Conservation (phyloP, 495 filamentous ascomycete species). For the Alectoria sarmentosa region DNA sequence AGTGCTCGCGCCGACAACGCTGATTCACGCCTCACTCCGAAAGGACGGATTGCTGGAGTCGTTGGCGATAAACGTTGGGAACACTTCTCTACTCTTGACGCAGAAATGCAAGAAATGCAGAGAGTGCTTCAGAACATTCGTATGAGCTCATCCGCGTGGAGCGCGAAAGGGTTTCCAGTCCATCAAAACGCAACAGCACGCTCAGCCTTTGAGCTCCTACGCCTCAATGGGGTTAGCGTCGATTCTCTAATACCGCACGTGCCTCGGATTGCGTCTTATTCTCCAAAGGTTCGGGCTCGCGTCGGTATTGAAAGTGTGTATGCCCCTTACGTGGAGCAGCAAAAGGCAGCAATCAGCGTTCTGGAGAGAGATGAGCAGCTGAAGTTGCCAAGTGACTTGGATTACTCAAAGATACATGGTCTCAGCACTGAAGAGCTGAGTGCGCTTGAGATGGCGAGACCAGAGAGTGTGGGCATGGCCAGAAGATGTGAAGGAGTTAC, state of each 20-base stretch:
- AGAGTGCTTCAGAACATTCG: slow-evolving; percentile 47
- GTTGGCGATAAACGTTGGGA: slow-evolving; percentile 75
- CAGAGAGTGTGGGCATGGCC: slow-evolving; percentile 84
- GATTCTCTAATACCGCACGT: slow-evolving; percentile 46
- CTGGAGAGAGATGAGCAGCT: slow-evolving; percentile 74
- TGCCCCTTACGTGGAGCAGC: slow-evolving; percentile 71
- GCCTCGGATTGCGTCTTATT: slow-evolving; percentile 47
- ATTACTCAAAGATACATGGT: slow-evolving; percentile 65
- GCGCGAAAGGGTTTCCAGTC: slow-evolving; percentile 57
- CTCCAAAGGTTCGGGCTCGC: slow-evolving; percentile 51
- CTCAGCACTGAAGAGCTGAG: slow-evolving; percentile 71
- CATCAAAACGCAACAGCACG: slow-evolving; percentile 52
- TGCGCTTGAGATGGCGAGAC: slow-evolving; percentile 59
- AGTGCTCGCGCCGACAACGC: slow-evolving; percentile 88
- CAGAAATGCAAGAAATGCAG: slow-evolving; percentile 58
- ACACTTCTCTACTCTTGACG: slow-evolving; percentile 53
- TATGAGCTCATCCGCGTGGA: slow-evolving; percentile 57
- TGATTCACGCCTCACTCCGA: slow-evolving; percentile 74
- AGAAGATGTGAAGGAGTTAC: slow-evolving; percentile 75
- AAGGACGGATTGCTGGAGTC: slow-evolving; percentile 68
- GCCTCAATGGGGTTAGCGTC: slow-evolving; percentile 50
- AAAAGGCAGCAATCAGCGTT: slow-evolving; percentile 53
- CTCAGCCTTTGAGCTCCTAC: slow-evolving; percentile 69
- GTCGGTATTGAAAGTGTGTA: slow-evolving; percentile 77
- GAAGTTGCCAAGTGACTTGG: slow-evolving; percentile 63